A percentile compares a stretch with the other conserved stretches of the same genome.
phyloP scores from a whole-genome alignment of 2,329 filamentous ascomycete species.

The Phaeosphaeriaceae sp. region DNA sequence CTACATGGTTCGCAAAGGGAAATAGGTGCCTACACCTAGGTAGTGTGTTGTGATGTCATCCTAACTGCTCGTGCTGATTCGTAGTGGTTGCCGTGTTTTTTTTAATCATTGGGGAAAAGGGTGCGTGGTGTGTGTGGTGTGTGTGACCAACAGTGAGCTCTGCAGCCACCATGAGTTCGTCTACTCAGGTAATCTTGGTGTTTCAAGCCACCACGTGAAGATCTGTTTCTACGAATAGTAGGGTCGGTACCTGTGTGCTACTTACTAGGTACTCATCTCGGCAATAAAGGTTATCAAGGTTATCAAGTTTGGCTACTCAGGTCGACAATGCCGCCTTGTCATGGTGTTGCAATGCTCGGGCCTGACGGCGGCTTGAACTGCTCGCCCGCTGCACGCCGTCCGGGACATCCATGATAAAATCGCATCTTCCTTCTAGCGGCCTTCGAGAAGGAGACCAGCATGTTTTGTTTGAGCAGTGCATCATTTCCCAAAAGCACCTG shows the following conservation, averaged over 20 bases:
- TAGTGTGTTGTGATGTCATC: conserved; percentile 22
- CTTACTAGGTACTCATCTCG: too few relatives aligned
- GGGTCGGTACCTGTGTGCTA: conserved; percentile 13
- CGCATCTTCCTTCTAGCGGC: conserved; percentile 32
- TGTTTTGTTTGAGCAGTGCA: conserved; percentile 7
- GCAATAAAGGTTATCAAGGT: too few relatives aligned
- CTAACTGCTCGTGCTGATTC: conserved; percentile 13
- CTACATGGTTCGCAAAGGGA: too few relatives aligned
- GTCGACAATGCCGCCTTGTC: conserved; percentile 7
- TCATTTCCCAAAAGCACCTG: neutral
- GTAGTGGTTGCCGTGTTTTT: conserved; percentile 11
- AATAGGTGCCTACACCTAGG: too few relatives aligned
- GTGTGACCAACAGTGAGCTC: conserved; percentile 12
- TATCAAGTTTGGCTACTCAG: conserved; percentile 13
- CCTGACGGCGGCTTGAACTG: conserved; percentile 25
- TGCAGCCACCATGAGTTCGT: conserved; percentile 32
- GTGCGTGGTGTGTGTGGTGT: too few relatives aligned
- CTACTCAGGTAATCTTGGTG: neutral
- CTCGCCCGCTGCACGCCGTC: conserved; percentile 28
- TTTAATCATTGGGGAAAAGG: conserved; percentile 1
- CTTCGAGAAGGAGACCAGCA: conserved; percentile 28
- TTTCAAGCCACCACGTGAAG: conserved; percentile 7
- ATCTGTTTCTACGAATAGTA: conserved; percentile 21
- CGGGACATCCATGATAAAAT: conserved; percentile 22
- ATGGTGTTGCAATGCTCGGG: conserved; percentile 26